Evolutionary conservation across 305 asterid species (phyloP), one percentile per base, ranked within the genome.

Genomic region (Lippia alba): DNA sequence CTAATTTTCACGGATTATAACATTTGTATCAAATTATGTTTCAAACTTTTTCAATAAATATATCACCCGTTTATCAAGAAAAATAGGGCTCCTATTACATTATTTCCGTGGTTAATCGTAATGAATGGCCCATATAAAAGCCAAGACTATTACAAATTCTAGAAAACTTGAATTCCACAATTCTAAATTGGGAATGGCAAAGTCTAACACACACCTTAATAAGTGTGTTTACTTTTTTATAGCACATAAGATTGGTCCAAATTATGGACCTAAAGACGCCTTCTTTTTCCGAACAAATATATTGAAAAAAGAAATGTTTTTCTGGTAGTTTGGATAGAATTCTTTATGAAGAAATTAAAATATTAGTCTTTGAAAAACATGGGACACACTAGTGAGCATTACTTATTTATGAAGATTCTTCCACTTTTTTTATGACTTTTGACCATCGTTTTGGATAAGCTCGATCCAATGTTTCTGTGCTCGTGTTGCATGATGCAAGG

Each of bases 361-460:
- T n/a, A n/a, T n/a, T n/a, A n/a, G n/a, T n/a, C n/a, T n/a, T n/a
- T n/a, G 40, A 44, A 56, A 48, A 57, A 57, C 63, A 57, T 33
- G 63, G 45, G 19, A 33, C 44, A 32, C 63, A 57, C 63, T n/a
- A n/a, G n/a, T n/a, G 63, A 56, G 61, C 4, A 16, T 10, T 56
- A 16, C 17, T 56, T 24, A 17, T 24, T 24, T 24, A 6, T 56
- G 18, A 33, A 57, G 63, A 57, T 57, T 57, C 63, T 57, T 57
- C 45, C 4, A 56, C 61, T 15, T 11, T 56, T 67, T 56, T 68
- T n/a, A n/a, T 30, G 49, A 45, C 57, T n/a, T n/a, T 45, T 45
- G 30, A 34, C 48, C 32, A 19, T 48, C 55, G 12, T 4, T 45
- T 46, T 8, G 65, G 73, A 68, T 56, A 58, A 56, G 64, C 6